Conservation (phyloP, 768 basidiomycete genomes). For the Aureoboletus auriporus region DNA sequence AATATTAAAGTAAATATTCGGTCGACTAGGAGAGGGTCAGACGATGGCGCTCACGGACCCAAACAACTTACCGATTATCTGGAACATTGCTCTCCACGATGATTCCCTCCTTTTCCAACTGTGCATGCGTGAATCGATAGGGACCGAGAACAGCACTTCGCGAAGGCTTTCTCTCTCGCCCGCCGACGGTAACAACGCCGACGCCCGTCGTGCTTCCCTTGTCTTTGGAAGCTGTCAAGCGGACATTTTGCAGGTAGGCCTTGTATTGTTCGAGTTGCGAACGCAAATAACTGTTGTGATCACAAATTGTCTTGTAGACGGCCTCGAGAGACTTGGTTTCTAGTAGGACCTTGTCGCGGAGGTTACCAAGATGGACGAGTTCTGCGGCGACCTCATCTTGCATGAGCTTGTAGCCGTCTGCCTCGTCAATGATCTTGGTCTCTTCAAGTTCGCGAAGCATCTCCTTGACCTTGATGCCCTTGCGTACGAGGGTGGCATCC, state of each 20-base stretch:
- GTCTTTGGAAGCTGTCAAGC: constrained; percentile 82
- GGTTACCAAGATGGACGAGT: constrained; percentile 92
- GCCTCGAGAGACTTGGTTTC: constrained; percentile 93
- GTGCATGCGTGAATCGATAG: constrained; percentile 96
- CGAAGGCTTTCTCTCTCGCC: constrained; percentile 91
- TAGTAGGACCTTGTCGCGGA: constrained; percentile 90
- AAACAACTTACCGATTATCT: constrained; percentile 75
- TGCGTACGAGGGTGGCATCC: constrained; percentile 91
- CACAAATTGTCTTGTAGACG: constrained; percentile 99
- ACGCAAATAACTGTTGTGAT: constrained; percentile 97
- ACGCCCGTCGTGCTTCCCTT: constrained; percentile 86
- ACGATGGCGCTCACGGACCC: neutral
- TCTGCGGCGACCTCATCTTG: constrained; percentile 96
- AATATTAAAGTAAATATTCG: constrained; percentile 99
- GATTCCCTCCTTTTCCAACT: constrained; percentile 98
- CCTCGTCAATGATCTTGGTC: constrained; percentile 74
- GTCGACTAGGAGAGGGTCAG: constrained; percentile 53
- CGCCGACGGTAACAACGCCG: constrained; percentile 92
- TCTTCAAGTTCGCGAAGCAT: constrained; percentile 97
- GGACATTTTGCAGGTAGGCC: constrained; percentile 97
- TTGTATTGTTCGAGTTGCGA: constrained; percentile 99
- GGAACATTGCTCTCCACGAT: constrained; percentile 99
- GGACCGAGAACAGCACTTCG: constrained; percentile 90
- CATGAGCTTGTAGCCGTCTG: constrained; percentile 90
- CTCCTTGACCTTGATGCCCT: constrained; percentile 99